These are phyloP conservation scores for Aspergillus tubingensis DNA, from an alignment of 2,329 filamentous ascomycete genomes.

Conservation along the genomic window DNA sequence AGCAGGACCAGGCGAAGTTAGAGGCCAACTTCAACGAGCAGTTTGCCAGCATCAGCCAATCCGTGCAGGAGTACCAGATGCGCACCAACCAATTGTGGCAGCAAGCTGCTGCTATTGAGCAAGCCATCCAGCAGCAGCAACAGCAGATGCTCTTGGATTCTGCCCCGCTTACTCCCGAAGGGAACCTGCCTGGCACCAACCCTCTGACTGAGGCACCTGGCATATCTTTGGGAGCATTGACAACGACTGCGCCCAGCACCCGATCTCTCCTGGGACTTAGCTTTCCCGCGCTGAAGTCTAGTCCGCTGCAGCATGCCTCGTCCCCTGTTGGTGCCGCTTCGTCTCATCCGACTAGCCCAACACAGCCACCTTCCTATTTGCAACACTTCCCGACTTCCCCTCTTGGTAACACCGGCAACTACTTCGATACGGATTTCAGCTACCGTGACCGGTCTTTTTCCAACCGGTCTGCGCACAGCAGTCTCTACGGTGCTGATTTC, in stretches of 20 bases:
- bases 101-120: conserved; percentile 46
- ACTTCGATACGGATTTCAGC: conserved; percentile 35
- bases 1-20: conserved; percentile 48
- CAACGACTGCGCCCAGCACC: conserved; percentile 31
- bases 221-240: conserved; percentile 26
- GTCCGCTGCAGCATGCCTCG: conserved; percentile 37
- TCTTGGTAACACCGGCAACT: conserved; percentile 32
- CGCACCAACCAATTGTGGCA: conserved; percentile 48
- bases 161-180: conserved; percentile 61
- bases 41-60: conserved; percentile 43
- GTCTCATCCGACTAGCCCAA: conserved; percentile 38
- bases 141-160: conserved; percentile 46
- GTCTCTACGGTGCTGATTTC: conserved; percentile 38
- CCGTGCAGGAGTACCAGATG: conserved; percentile 47
- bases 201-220: conserved; percentile 34
- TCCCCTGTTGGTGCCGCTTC: conserved; percentile 36
- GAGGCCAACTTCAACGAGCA: conserved; percentile 48
- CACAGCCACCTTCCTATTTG: conserved; percentile 33
- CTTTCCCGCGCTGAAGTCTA: conserved; percentile 39
- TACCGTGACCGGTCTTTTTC: conserved; percentile 45
- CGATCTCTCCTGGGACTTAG: conserved; percentile 39
- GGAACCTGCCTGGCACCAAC: conserved; percentile 57
- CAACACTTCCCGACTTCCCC: conserved; percentile 38
- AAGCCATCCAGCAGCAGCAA: conserved; percentile 49
- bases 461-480: conserved; percentile 43